A percentile compares a stretch with the other conserved stretches of the same genome.
Conservation (phyloP, 2,329 filamentous ascomycete species). For the Stachybotrys echinatus region DNA sequence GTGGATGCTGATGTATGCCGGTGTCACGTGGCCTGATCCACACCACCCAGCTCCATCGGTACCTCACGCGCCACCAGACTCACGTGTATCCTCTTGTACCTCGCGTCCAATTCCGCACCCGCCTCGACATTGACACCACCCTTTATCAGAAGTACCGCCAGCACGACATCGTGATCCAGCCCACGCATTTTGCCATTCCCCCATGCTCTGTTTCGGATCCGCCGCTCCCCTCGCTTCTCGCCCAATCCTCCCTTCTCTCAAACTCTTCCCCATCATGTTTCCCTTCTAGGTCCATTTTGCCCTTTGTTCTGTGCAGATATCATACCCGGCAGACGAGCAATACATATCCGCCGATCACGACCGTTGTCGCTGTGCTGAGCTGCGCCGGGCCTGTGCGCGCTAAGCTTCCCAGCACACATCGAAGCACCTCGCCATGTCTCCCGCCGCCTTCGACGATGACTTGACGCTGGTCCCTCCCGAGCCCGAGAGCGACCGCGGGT, state of each 20-base stretch:
- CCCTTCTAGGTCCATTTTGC: neutral
- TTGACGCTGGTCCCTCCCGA: conserved; percentile 8
- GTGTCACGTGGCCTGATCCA: neutral
- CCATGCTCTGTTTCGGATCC: neutral
- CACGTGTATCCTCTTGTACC: neutral
- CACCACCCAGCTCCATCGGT: neutral
- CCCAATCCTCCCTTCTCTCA: neutral
- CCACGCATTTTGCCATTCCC: neutral
- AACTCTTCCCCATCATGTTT: neutral
- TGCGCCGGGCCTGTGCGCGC: too few relatives aligned
- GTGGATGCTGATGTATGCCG: neutral
- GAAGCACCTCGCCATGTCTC: conserved; percentile 10
- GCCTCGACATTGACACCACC: neutral
- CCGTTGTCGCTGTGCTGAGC: neutral
- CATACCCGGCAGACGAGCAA: neutral
- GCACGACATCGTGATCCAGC: neutral
- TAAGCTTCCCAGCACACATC: neutral
- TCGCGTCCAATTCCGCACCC: neutral
- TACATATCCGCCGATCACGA: neutral
- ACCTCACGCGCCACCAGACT: neutral
- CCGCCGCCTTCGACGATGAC: conserved; percentile 10
- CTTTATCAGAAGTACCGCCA: neutral
- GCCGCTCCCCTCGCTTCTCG: neutral
- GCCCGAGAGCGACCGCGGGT: conserved; percentile 16
- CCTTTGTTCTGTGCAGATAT: neutral